Base-by-base conservation (phyloP, 345 rosid genomes). In the Hibiscus syriacus region DNA sequence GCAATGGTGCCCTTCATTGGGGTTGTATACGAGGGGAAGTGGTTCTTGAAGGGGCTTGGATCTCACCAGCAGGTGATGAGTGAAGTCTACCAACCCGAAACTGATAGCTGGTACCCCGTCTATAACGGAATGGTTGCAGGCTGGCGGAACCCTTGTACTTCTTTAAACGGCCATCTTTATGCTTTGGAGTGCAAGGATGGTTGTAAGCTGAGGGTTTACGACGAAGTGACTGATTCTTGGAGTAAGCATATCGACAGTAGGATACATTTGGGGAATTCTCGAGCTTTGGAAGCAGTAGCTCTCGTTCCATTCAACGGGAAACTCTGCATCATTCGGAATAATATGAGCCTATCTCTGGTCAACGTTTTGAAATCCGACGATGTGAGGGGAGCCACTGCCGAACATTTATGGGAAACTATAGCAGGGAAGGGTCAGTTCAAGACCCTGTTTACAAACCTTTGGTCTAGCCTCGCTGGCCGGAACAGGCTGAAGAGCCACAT, bases 1-100 rank as follows among this genome's bases (percentile, higher is more conserved):
- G 85, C 89, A 39, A 88, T 88, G 94, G 81, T 86, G 43, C 94
- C 94, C 38, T 88, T 80, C 76, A 84, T 88, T 49, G 94, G 94
- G 64, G 86, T 85, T 58, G 90, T 88, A 60, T 84, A 82, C 0
- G 77, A 80, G 45, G 87, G 87, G 9, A 86, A 80, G 80, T 88
- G 94, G 94, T 84, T 78, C 76, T 67, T 88, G 72, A 88, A 88
- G 73, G 94, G 94, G 34, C 83, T 82, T 8, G 94, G 90, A 54
- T 66, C 87, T 67, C 89, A 86, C 70, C 76, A 81, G 41, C 89
- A 88, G 70, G 86, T 86, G 48, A 82, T 88, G 46, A 86, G 90
- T 34, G 94, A 86, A 72, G 86, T 70, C 48, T 88, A 88, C 70
- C 81, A 74, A 17, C 90, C 85, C 0, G 90, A 76, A 67, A 81